A percentile compares a stretch with the other conserved stretches of the same genome.
Evolutionary conservation across 2,329 filamentous ascomycete species (phyloP).

Genomic region (Colletotrichum lindemuthianum): DNA sequence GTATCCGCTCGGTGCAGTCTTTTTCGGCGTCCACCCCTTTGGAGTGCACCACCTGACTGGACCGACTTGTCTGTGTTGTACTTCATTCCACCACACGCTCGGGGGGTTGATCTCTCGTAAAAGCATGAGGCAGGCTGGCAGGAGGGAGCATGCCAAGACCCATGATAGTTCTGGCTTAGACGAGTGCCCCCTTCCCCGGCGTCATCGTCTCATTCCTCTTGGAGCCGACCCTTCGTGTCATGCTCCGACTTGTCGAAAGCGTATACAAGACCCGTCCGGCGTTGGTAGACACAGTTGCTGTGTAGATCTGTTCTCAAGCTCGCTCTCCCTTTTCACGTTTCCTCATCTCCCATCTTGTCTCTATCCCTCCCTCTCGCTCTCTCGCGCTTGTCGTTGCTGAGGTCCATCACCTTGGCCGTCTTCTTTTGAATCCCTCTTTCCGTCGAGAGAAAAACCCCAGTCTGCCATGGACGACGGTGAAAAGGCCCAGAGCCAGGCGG

Average conservation of each 20-base stretch:
- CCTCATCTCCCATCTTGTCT: background rate
- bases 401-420: background rate
- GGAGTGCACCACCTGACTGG: no score
- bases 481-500: constrained; percentile 36
- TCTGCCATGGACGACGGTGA: constrained; percentile 41
- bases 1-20: no score
- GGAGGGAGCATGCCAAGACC: constrained; percentile 19
- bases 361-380: background rate
- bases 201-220: background rate
- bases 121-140: background rate
- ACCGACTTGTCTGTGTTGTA: no score
- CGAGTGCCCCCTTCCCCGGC: constrained; percentile 2
- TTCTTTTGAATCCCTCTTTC: background rate
- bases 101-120: constrained; percentile 8
- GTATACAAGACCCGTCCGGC: constrained; percentile 30
- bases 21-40: no score
- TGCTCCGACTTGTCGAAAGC: constrained; percentile 1
- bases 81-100: no score
- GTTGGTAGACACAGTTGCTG: background rate
- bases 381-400: background rate
- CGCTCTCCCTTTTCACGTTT: constrained; percentile 17
- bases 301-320: constrained; percentile 14
- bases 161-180: constrained; percentile 22
- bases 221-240: background rate
- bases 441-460: background rate